Base-by-base conservation (phyloP, 2,329 filamentous ascomycete genomes). In the Fusarium sp. region DNA sequence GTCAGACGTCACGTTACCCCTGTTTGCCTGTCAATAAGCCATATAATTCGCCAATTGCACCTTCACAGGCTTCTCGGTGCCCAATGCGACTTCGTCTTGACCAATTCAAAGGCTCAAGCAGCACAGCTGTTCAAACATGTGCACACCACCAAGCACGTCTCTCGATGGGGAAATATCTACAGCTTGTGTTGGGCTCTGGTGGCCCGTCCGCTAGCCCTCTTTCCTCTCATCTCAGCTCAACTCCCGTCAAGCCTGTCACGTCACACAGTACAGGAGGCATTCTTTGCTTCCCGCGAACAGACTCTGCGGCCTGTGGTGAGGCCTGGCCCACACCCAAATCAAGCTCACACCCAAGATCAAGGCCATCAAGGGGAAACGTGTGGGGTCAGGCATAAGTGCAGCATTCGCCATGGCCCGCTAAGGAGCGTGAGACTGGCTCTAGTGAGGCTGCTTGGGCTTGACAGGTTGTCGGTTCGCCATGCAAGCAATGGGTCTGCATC, bases 351-450 rank as follows among this genome's bases (percentile, higher is more conserved):
- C 45, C 22, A 63, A 66, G 66, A 63, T 68, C 66, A 77, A 76
- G 60, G 63, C 37, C 64, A 64, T 47, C 22, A 56, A 67, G 63
- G 64, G 69, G 71, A 73, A 69, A 73, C 67, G 69, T 74, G 71
- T 77, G 76, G 76, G 75, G 76, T 79, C 73, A 74, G 77, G 77
- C 77, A 79, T 74, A 72, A 79, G 71, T 76, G 77, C 77, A 79
- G 77, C 67, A 77, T 65, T 54, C 69, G 54, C 56, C 58, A 61
- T 40, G 66, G 69, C 57, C 47, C 57, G 47, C 70, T 73, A 67
- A 59, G 45, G 50, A 52, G 58, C 22, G 31, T 38, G 61, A 42
- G 35, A 56, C 34, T 22, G 11, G 42, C 47, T 70, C 66, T 60
- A 77, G 72, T 78, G 76, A 78, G 76, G 76, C 76, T 76, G 74